These are phyloP conservation scores for Musa beccarii DNA, from an alignment of 176 grass and related monocot genomes.

Conservation along the genomic window DNA sequence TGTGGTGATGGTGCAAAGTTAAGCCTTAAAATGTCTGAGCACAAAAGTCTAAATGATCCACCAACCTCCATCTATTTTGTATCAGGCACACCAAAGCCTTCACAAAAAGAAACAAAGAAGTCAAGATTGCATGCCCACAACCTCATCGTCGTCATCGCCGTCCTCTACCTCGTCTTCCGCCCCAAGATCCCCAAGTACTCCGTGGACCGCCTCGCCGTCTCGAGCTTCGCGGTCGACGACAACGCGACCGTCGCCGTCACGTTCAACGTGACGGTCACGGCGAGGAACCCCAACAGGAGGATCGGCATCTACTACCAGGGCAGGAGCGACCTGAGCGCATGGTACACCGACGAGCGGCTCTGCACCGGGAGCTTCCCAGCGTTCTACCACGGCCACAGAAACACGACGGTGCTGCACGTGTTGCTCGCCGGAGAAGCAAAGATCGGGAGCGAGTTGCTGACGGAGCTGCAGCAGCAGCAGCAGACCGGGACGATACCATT, in stretches of 20 bases:
- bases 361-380: conserved; percentile 16
- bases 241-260: not conserved
- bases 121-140: no score
- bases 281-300: conserved; percentile 12
- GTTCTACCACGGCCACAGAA: conserved; percentile 19
- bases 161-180: conserved; percentile 18
- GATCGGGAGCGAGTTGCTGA: conserved; percentile 10
- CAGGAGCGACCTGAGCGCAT: conserved; percentile 8
- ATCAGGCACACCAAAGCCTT: no score
- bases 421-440: conserved; percentile 1
- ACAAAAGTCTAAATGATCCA: no score
- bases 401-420: conserved; percentile 16
- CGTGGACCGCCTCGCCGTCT: conserved; percentile 7
- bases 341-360: conserved; percentile 1
- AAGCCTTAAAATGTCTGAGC: no score
- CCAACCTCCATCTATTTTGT: no score
- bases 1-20: no score
- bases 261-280: conserved; percentile 16
- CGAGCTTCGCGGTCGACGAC: not conserved
- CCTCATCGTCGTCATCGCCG: conserved; percentile 11
- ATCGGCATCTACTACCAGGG: conserved; percentile 6
- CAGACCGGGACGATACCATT: conserved; percentile 10
- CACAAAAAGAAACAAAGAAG: no score
- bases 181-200: conserved; percentile 12
- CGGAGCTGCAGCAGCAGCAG: conserved; percentile 14